These are phyloP conservation scores for Fusarium hostae DNA, from an alignment of 2,329 filamentous ascomycete species.

Conservation along the genomic window DNA sequence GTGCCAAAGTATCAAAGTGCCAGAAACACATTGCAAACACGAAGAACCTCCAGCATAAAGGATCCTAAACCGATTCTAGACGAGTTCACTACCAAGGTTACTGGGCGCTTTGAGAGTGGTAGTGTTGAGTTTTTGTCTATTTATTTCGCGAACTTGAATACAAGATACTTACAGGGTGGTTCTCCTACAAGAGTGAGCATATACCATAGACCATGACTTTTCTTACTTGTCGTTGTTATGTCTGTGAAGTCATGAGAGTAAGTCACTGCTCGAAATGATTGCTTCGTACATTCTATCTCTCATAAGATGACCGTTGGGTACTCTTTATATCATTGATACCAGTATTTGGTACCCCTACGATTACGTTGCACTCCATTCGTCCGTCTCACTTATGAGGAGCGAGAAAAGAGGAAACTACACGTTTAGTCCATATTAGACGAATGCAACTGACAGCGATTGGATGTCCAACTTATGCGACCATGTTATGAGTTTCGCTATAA, in stretches of 20 bases:
- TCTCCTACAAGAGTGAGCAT: background rate
- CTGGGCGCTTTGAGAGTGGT: background rate
- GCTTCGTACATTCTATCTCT: background rate
- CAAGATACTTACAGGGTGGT: background rate
- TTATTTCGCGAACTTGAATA: background rate
- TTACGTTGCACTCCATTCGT: background rate
- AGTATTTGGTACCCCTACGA: background rate
- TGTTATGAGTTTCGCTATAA: background rate
- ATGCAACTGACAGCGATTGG: background rate
- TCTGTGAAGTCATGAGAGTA: background rate
- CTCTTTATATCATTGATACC: rapidly evolving
- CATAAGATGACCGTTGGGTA: rapidly evolving
- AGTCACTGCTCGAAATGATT: background rate
- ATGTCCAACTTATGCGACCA: background rate
- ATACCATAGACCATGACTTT: background rate
- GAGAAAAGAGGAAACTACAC: background rate
- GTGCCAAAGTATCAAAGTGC: rapidly evolving
- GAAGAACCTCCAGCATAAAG: background rate
- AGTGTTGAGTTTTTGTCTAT: background rate
- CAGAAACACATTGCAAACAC: background rate
- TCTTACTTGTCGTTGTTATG: rapidly evolving
- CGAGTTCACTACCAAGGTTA: background rate
- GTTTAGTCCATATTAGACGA: background rate
- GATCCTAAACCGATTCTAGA: background rate
- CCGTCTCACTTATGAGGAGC: background rate